phyloP scores from a whole-genome alignment of 2,329 filamentous ascomycete species.

The Pyricularia sp. region DNA sequence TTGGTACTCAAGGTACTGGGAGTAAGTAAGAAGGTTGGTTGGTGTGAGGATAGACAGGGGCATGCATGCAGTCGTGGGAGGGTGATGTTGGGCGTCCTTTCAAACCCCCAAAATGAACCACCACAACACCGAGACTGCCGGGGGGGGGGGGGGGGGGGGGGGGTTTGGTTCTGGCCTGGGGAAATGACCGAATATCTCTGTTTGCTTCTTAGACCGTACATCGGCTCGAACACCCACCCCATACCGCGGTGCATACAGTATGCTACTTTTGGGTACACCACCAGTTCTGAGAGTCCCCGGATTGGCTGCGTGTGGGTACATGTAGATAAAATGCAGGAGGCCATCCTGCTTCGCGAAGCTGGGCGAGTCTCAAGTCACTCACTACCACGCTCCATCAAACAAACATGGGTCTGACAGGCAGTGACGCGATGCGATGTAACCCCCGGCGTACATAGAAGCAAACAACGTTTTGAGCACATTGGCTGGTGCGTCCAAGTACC shows the following conservation, averaged over 20 bases:
- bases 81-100: neutral
- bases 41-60: neutral
- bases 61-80: neutral
- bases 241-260: neutral
- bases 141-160: too few relatives aligned
- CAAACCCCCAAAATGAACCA: neutral
- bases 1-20: neutral
- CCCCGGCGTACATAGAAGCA: neutral
- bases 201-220: neutral
- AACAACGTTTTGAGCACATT: neutral
- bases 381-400: neutral
- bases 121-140: neutral
- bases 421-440: slow-evolving; percentile 1
- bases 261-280: neutral
- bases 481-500: neutral
- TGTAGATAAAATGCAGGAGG: neutral
- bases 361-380: neutral
- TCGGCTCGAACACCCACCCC: neutral
- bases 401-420: neutral
- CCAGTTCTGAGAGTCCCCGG: neutral
- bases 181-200: neutral
- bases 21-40: neutral
- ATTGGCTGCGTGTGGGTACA: neutral
- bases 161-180: neutral
- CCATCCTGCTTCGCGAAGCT: neutral